A percentile compares a stretch with the other conserved stretches of the same genome.
Evolutionary conservation across 129 eudicot species (phyloP).

Genomic region (Cynara cardunculus): DNA sequence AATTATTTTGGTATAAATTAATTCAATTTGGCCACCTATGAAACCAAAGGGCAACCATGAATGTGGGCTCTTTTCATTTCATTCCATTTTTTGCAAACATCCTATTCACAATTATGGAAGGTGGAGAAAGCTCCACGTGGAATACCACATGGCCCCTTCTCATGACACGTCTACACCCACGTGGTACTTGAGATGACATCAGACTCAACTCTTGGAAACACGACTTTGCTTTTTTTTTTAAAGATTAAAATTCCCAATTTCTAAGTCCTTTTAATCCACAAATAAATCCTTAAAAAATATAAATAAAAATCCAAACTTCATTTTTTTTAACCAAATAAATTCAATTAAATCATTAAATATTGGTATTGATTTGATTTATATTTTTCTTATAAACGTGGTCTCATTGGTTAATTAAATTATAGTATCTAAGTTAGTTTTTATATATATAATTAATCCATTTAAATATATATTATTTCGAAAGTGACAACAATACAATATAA

Average conservation of each 20-base stretch:
- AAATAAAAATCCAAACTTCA: neutral
- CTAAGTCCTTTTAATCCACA: neutral
- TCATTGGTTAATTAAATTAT: neutral
- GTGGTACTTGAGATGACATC: slow-evolving; percentile 25
- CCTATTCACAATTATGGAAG: neutral
- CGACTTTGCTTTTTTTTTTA: slow-evolving; percentile 28
- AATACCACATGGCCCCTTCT: slow-evolving; percentile 24
- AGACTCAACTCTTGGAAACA: slow-evolving; percentile 21
- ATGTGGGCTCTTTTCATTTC: slow-evolving; percentile 15
- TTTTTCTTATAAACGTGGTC: neutral
- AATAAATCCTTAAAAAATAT: neutral
- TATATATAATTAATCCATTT: neutral
- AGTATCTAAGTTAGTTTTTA: neutral
- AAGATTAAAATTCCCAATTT: slow-evolving; percentile 22
- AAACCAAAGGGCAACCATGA: slow-evolving; percentile 14
- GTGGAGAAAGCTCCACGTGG: slow-evolving; percentile 36
- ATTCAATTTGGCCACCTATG: slow-evolving; percentile 15
- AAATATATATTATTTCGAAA: too few species aligned
- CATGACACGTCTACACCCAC: slow-evolving; percentile 35
- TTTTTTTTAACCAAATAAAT: neutral
- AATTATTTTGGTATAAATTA: neutral
- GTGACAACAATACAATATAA: too few species aligned
- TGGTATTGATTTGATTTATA: neutral
- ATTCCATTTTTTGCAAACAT: neutral
- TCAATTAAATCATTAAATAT: neutral